Evolutionary conservation across 129 eudicot genomes (phyloP).

Genomic region (Calendula officinalis): DNA sequence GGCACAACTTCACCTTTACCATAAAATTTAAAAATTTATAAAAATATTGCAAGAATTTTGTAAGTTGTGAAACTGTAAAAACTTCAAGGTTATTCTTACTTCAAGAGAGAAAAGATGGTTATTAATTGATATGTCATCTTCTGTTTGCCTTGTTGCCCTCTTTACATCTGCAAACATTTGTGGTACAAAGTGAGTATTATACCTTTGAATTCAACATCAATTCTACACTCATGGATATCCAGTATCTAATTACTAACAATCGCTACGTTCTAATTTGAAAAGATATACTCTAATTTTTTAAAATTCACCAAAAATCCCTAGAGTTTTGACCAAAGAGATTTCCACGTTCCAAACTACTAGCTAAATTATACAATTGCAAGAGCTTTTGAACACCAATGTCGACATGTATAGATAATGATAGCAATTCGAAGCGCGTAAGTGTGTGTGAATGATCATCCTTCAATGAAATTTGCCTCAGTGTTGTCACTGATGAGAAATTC

Average conservation of each 20-base stretch:
- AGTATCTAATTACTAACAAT: background rate
- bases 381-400: background rate
- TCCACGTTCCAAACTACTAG: constrained; percentile 1
- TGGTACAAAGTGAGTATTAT: constrained; percentile 6
- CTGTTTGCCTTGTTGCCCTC: constrained; percentile 53
- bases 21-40: background rate
- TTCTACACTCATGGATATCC: background rate
- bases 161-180: constrained; percentile 57
- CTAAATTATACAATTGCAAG: constrained; percentile 1
- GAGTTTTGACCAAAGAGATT: too few relatives aligned
- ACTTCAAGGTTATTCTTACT: constrained; percentile 40
- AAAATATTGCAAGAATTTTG: constrained; percentile 1
- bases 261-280: background rate
- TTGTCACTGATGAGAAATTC: background rate
- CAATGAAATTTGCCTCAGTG: background rate
- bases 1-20: constrained; percentile 84
- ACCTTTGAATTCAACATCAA: background rate
- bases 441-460: constrained; percentile 13
- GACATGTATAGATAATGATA: background rate
- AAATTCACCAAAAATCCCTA: too few relatives aligned
- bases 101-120: constrained; percentile 80
- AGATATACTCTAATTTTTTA: background rate
- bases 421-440: background rate
- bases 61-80: background rate
- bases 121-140: constrained; percentile 44